Evolutionary conservation across 768 basidiomycete genomes (phyloP).

Genomic region (Termitomyces sp.): DNA sequence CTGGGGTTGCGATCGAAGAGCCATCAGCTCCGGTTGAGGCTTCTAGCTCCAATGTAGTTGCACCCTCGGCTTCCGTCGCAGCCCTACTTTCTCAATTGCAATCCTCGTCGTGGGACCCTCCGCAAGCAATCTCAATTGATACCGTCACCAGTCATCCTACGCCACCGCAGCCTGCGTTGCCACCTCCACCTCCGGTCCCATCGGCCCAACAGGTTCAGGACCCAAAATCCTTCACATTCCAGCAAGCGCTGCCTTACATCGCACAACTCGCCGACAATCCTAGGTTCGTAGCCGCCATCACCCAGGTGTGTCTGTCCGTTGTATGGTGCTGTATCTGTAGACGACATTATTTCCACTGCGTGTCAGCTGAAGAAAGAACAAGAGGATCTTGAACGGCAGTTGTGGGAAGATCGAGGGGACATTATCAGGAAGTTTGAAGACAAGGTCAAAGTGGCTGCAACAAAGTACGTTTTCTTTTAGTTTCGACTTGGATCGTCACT

Average conservation of each 20-base stretch:
- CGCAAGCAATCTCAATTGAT: neutral
- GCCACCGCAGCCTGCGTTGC: constrained; percentile 3
- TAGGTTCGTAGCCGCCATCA: constrained; percentile 43
- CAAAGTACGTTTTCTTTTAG: constrained; percentile 46
- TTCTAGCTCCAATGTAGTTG: constrained; percentile 2
- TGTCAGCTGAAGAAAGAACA: constrained; percentile 70
- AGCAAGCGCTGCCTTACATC: constrained; percentile 66
- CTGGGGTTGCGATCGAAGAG: constrained; percentile 4
- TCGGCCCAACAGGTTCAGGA: constrained; percentile 27
- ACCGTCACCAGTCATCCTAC: neutral
- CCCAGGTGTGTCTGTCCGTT: constrained; percentile 40
- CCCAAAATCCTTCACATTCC: constrained; percentile 52
- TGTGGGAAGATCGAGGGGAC: constrained; percentile 64
- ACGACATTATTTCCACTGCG: neutral
- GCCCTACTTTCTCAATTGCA: constrained; percentile 61
- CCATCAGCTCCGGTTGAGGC: neutral
- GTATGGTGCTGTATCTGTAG: neutral
- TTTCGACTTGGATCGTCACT: neutral
- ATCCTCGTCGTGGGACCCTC: constrained; percentile 16
- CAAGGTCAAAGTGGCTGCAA: constrained; percentile 63
- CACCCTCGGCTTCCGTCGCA: constrained; percentile 42
- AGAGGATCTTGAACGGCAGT: constrained; percentile 57
- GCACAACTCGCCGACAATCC: constrained; percentile 55
- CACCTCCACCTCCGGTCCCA: neutral
- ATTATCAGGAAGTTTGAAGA: constrained; percentile 67